Percentiles rank a stretch among this genome's conserved stretches.
Conservation (phyloP, 2,329 filamentous ascomycete genomes). For the Calcarisporium arbuscula region DNA sequence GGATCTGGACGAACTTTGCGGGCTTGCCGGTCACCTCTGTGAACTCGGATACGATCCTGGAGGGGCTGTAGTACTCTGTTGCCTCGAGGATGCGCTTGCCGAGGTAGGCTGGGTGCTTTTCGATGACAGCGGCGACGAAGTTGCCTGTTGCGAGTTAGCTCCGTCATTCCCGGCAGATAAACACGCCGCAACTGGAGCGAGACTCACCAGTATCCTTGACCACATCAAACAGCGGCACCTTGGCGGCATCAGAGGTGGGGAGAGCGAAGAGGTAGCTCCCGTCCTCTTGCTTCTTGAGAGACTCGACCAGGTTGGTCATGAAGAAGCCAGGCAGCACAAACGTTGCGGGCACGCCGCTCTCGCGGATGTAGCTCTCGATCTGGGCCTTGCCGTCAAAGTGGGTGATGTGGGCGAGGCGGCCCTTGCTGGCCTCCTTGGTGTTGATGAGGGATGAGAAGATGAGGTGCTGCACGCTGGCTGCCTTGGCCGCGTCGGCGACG, state of each 20-base stretch:
- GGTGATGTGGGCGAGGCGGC: conserved; percentile 29
- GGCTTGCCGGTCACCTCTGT: conserved; percentile 27
- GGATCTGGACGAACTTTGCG: conserved; percentile 21
- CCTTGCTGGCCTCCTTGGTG: conserved; percentile 28
- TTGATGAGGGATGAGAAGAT: conserved; percentile 40
- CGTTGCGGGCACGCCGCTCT: conserved; percentile 38
- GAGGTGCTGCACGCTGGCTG: conserved; percentile 36
- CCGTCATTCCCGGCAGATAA: background rate
- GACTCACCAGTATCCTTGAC: conserved; percentile 34
- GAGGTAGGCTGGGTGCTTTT: conserved; percentile 15
- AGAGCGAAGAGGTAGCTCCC: conserved; percentile 21
- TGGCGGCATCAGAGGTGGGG: conserved; percentile 23
- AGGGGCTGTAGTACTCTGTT: conserved; percentile 27
- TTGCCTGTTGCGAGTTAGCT: conserved; percentile 17
- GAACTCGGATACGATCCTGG: conserved; percentile 26
- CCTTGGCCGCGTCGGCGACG: conserved; percentile 38
- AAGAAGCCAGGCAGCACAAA: conserved; percentile 48
- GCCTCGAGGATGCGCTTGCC: conserved; percentile 30
- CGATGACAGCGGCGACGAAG: conserved; percentile 28
- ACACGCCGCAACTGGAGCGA: background rate
- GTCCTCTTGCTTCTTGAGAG: conserved; percentile 21
- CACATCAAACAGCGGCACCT: conserved; percentile 31
- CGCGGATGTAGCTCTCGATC: conserved; percentile 50
- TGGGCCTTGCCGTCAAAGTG: conserved; percentile 54
- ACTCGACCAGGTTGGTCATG: conserved; percentile 41